These are phyloP conservation scores for Sutorius eximius DNA, from an alignment of 1,284 basidiomycete species.

Conservation along the genomic window DNA sequence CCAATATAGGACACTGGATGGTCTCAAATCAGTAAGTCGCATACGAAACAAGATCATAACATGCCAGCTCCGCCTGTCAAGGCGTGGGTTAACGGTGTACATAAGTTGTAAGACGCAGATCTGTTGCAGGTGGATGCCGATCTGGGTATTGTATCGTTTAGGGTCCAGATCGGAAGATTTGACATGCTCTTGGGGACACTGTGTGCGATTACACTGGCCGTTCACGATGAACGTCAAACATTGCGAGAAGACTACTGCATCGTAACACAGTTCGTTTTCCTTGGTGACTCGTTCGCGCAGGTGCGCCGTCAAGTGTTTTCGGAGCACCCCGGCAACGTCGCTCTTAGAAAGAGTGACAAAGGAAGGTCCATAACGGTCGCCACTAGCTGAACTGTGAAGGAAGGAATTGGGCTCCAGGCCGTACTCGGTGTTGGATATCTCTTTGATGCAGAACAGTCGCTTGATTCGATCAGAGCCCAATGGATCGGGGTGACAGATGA, in stretches of 20 bases:
- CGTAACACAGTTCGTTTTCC: conserved; percentile 38
- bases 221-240: conserved; percentile 41
- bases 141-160: conserved; percentile 39
- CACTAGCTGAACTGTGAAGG: conserved; percentile 17
- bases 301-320: conserved; percentile 26
- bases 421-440: conserved; percentile 30
- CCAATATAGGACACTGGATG: conserved; percentile 30
- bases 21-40: background rate
- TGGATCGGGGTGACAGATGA: conserved; percentile 32
- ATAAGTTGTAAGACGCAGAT: conserved; percentile 43
- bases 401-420: conserved; percentile 30
- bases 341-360: conserved; percentile 5
- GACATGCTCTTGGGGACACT: conserved; percentile 44
- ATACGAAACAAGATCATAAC: background rate
- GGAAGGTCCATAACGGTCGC: conserved; percentile 5
- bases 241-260: conserved; percentile 37
- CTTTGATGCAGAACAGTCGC: conserved; percentile 42
- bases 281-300: conserved; percentile 34
- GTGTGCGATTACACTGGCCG: conserved; percentile 34
- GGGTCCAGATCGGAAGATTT: conserved; percentile 23
- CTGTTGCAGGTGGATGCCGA: conserved; percentile 49
- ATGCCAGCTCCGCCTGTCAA: conserved; percentile 19
- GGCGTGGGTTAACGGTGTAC: conserved; percentile 20
- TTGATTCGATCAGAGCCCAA: conserved; percentile 24
- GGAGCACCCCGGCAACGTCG: conserved; percentile 13